Base-by-base conservation (phyloP, 2,329 filamentous ascomycete species). In the Monilinia polystroma region DNA sequence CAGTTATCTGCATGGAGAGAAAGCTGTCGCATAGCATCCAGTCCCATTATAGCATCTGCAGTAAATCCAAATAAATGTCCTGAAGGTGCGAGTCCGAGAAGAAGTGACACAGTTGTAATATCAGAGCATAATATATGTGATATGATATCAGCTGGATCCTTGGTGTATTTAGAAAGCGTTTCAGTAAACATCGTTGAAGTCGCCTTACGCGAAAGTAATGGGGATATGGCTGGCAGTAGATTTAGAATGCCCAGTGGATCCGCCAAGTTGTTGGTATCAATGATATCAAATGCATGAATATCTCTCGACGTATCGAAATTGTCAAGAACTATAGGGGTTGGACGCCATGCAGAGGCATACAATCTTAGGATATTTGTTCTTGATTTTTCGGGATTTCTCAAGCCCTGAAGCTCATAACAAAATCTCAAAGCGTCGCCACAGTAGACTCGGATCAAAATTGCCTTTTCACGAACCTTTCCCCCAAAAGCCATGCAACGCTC, bases 241-340 rank as follows among this genome's bases (percentile, higher is more conserved):
- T 70, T 71, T 2, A 71, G 14, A 10, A 66, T 32, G 4, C 68
- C 69, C 4, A 68, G 18, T 18, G 66, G 62, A 49, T 71, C 69
- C 16, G 60, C 35, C 12, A 71, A 43, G 23, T 70, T 70, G 3
- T 67, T 70, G 3, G 69, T 68, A 51, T 71, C 68, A 20, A 71
- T 71, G 6, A 64, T 18, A 14, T 64, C 51, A 45, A 64, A 64
- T 6, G n/a, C 6, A 26, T 14, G n/a, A 14, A 52, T 29, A 4
- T 26, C 59, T 4, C 32, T 55, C 45, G 23, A n/a, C 1, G 7
- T 18, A 47, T 49, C 51, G 14, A n/a, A 3, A 16, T 18, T 10
- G 4, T 56, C n/a, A 3, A 64, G 7, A 20, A 16, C 7, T 7
- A 64, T 14, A 16, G 41, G 51, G 20, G 38, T 56, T 23, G 51